Evolutionary conservation across 2,329 filamentous ascomycete genomes (phyloP).

Genomic region (Endoconidiophora laricicola): DNA sequence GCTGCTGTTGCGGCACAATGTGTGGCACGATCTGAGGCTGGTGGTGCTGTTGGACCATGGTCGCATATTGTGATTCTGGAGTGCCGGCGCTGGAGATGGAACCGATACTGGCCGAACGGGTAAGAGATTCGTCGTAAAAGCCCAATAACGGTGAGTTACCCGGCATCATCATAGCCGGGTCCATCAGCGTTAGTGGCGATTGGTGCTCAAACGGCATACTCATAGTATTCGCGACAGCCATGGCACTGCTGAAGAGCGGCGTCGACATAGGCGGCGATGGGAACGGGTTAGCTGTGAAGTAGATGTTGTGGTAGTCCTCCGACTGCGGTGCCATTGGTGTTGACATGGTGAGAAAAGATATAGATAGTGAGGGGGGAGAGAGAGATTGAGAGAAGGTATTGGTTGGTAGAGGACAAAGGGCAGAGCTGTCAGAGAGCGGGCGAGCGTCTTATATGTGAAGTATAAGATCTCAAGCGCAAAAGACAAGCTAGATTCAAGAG

Average conservation of each 20-base stretch:
- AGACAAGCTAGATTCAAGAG: neutral
- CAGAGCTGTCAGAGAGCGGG: too few species aligned
- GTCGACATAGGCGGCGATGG: neutral
- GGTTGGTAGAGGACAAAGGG: neutral
- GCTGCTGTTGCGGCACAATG: neutral
- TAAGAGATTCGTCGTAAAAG: constrained; percentile 3
- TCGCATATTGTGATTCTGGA: constrained; percentile 3
- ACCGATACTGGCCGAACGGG: constrained; percentile 7
- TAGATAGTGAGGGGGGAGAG: neutral
- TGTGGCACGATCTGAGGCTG: constrained; percentile 1
- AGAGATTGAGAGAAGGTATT: neutral
- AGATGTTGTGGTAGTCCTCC: neutral
- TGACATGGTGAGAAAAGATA: neutral
- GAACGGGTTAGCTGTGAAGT: neutral
- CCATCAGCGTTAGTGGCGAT: neutral
- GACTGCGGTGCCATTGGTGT: constrained; percentile 3
- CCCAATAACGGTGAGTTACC: neutral
- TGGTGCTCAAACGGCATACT: constrained; percentile 1
- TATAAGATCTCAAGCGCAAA: too few species aligned
- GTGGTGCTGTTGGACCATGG: constrained; percentile 2
- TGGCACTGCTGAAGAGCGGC: constrained; percentile 2
- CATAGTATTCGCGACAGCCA: constrained; percentile 1
- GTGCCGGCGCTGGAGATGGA: constrained; percentile 4
- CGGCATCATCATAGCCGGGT: neutral
- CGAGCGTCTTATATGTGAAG: too few species aligned